phyloP scores from a whole-genome alignment of 106 monocot genomes.

The Apostasia shenzhenica region DNA sequence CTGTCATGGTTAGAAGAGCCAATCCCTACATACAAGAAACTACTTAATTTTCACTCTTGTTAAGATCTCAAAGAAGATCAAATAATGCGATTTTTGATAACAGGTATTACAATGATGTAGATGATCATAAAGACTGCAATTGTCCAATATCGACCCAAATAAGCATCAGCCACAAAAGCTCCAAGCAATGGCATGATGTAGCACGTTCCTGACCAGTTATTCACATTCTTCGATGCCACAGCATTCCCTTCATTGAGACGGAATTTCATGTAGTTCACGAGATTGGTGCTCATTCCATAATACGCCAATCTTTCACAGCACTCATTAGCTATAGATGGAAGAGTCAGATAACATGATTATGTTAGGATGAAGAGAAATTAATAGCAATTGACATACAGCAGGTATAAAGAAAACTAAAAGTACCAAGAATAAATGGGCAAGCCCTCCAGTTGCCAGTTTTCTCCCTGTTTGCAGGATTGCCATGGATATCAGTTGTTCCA shows the following conservation, averaged over 20 bases:
- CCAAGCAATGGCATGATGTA: slow-evolving; percentile 39
- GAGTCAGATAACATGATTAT: not conserved
- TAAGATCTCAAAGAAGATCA: not conserved
- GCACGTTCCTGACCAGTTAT: slow-evolving; percentile 53
- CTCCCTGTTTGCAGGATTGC: slow-evolving; percentile 29
- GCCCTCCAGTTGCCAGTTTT: slow-evolving; percentile 46
- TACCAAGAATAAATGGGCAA: slow-evolving; percentile 53
- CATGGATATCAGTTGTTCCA: slow-evolving; percentile 28
- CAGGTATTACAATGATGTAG: slow-evolving; percentile 21
- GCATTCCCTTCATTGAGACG: slow-evolving; percentile 23
- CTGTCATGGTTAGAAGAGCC: slow-evolving; percentile 30
- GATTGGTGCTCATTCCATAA: slow-evolving; percentile 52
- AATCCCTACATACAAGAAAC: slow-evolving; percentile 12
- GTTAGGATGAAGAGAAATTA: not conserved
- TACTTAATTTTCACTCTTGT: not conserved
- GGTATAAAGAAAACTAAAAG: not conserved
- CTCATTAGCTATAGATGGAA: slow-evolving; percentile 20
- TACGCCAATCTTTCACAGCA: slow-evolving; percentile 48
- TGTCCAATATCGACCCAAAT: slow-evolving; percentile 29
- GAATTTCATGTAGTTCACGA: slow-evolving; percentile 35
- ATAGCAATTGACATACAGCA: not conserved
- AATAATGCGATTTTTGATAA: not conserved
- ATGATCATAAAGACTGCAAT: slow-evolving; percentile 33
- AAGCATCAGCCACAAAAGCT: slow-evolving; percentile 46
- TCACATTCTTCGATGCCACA: slow-evolving; percentile 31